Percentiles rank a stretch among this genome's conserved stretches.
phyloP scores from a whole-genome alignment of 78 protist genomes.

The Dictyostelium brefeldianum region DNA sequence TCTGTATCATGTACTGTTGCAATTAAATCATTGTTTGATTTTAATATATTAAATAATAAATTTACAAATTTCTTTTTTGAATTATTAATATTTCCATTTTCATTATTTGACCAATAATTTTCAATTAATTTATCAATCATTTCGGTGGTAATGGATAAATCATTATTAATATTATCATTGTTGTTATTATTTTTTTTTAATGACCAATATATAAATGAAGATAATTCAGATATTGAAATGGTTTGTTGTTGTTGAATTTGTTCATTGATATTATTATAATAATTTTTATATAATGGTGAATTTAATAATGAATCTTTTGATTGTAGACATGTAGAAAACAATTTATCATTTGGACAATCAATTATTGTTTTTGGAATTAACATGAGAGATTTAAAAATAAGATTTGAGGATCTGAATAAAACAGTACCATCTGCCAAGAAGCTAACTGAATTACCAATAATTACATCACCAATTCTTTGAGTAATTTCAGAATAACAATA shows the following conservation, averaged over 20 bases:
- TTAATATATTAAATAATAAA: no score
- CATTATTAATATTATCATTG: no score
- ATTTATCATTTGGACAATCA: conserved; percentile 29
- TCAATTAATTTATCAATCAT: no score
- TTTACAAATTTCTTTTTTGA: no score
- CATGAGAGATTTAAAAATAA: not conserved
- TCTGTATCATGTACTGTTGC: no score
- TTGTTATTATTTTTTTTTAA: not conserved
- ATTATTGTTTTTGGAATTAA: no score
- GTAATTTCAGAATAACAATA: not conserved
- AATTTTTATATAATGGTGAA: not conserved
- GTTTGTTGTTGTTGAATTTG: not conserved
- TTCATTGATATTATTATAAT: not conserved
- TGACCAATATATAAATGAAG: not conserved
- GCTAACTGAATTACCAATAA: not conserved
- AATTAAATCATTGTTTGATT: no score
- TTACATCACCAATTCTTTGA: not conserved
- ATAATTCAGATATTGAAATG: not conserved
- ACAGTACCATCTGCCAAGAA: conserved; percentile 30
- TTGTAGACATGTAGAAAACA: conserved; percentile 8
- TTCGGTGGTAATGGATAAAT: no score
- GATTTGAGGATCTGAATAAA: not conserved
- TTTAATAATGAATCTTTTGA: conserved; percentile 24
- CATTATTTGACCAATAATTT: no score
- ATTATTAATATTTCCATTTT: no score